Base-by-base conservation (phyloP, 352 stramenopile species). In the Phytophthora cryptogea region DNA sequence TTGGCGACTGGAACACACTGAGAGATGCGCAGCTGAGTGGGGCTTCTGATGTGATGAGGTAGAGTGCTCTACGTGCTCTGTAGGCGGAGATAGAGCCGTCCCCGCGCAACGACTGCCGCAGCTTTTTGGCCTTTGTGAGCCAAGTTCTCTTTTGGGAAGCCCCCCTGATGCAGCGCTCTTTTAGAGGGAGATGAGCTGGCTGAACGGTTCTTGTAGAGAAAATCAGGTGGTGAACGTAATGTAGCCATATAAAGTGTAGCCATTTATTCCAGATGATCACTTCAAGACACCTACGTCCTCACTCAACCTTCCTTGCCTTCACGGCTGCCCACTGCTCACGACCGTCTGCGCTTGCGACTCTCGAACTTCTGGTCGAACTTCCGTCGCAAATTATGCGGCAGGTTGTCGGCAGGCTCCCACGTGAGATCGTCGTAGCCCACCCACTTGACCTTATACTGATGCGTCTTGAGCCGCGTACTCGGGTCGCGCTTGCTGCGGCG, bases 401-500 rank as follows among this genome's bases (percentile, higher is more conserved):
- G 47, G 63, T 93, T 93, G 27, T 89, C 76, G 0, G 80, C 74
- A 0, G 83, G 83, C 44, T 93, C 83, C 83, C 83, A 93, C 42
- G 83, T 93, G 54, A 76, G 59, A 6, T 93, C 81, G 7, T 90
- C 80, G 69, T 93, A 93, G 54, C 84, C 82, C 37, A 93, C 76
- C 84, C 84, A 93, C 63, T 92, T 92, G 65, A 93, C 83, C n/a
- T 86, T 74, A 69, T 92, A 93, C 66, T 90, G 75, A 55, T 88
- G 77, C 26, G 68, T 86, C 67, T 89, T 89, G 52, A 93, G 76
- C 39, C 66, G 74, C 37, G 80, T 93, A 20, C 72, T 43, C 36
- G 76, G 72, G 69, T 93, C 82, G 44, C 80, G 80, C 55, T 85
- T 79, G 23, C 68, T 76, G 54, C 76, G 87, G 37, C 81, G 78